phyloP scores from a whole-genome alignment of 495 filamentous ascomycete genomes.

The Podospora bellae-mahoneyi region DNA sequence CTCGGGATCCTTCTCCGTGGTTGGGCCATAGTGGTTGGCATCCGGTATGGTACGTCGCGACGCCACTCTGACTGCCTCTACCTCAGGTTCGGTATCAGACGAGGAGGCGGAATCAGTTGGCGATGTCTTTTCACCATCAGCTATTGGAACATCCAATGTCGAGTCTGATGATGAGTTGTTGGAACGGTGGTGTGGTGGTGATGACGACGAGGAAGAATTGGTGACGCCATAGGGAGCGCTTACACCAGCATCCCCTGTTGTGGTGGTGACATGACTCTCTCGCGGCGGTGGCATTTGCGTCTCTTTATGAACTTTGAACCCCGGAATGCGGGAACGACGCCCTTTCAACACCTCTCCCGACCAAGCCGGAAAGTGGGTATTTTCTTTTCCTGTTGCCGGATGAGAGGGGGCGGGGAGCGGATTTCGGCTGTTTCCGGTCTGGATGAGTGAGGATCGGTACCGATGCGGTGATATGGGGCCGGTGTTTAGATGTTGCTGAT shows the following conservation, averaged over 20 bases:
- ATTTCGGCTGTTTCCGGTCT: background rate
- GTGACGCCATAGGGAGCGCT: constrained; percentile 10
- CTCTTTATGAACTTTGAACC: background rate
- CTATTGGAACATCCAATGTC: constrained; percentile 1
- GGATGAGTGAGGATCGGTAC: background rate
- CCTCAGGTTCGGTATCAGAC: background rate
- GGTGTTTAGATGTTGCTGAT: background rate
- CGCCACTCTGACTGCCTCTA: constrained; percentile 7
- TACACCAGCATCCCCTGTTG: constrained; percentile 10
- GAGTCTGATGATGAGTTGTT: background rate
- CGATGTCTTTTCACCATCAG: background rate
- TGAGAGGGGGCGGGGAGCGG: background rate
- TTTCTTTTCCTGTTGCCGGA: background rate
- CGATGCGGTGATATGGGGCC: background rate
- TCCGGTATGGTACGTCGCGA: background rate
- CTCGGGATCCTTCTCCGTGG: constrained; percentile 5
- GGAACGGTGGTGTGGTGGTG: constrained; percentile 7
- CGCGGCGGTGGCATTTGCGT: background rate
- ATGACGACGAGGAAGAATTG: constrained; percentile 3
- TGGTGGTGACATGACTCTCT: background rate
- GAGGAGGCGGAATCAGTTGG: background rate
- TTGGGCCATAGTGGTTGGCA: constrained; percentile 4
- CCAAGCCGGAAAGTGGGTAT: background rate
- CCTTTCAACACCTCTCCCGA: background rate
- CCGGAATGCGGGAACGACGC: background rate